Base-by-base conservation (phyloP, 805 yeast species). In the Zygosaccharomyces bisporus region DNA sequence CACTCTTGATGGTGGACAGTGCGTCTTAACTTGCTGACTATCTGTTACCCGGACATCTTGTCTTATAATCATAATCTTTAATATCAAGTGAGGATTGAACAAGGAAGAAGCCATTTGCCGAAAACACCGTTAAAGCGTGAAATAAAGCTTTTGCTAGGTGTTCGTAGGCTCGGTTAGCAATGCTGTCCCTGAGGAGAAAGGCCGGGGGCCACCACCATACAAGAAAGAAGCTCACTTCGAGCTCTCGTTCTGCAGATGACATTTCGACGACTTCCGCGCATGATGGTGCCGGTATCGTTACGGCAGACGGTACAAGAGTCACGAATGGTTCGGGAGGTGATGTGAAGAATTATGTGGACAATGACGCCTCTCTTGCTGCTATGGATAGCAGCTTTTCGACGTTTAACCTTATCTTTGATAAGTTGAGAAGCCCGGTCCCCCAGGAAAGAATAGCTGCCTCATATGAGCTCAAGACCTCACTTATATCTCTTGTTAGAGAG, bases 401-500 rank as follows among this genome's bases (percentile, higher is more conserved):
- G 3, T 63, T 71, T 10, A 63, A 64, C 41, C 53, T 58, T 31
- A 69, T 70, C 13, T 70, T 71, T 45, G 60, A 58, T 41, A 64
- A 64, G 31, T 53, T 71, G 41, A 65, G 66, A 49, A 67, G 72
- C 41, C 52, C 64, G 6, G 55, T 55, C 27, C 52, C 62, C 2
- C 61, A 62, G 8, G 72, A 68, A 36, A 60, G 73, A 30, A 41
- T 56, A 4, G 61, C 64, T 13, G 86, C 89, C 5, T 91, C 95
- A 0, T 68, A 70, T 16, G 93, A 86, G 53, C 71, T 91, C 42
- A 72, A 84, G 37, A 77, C 75, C 25, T 83, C 86, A 51, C 72
- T 91, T 43, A 76, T 80, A 4, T 73, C 86, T 0, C 75, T 86
- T 9, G 84, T 93, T 1, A 76, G 95, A 39, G 97, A 90, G 56